These are phyloP conservation scores for Hysterangium stoloniferum DNA, from an alignment of 768 basidiomycete genomes.

Conservation along the genomic window DNA sequence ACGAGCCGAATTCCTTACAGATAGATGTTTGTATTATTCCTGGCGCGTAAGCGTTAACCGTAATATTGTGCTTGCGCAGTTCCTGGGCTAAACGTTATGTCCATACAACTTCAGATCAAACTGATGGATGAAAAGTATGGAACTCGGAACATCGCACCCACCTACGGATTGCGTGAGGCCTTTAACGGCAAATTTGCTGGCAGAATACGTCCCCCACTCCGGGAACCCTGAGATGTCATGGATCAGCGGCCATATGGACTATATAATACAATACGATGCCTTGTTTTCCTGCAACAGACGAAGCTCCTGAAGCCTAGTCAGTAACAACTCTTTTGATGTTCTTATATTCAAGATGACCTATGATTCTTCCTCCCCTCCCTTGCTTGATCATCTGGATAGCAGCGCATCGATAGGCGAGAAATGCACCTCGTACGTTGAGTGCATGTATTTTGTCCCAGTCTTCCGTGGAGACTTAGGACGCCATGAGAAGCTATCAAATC, in stretches of 20 bases:
- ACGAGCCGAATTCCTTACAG: conserved; percentile 5
- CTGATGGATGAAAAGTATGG: background rate
- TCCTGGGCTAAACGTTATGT: conserved; percentile 17
- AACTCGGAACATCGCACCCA: background rate
- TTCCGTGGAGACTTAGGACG: background rate
- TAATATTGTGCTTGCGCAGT: conserved; percentile 21
- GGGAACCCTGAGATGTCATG: conserved; percentile 6
- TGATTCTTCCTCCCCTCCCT: conserved; percentile 11
- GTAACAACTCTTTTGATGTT: conserved; percentile 21
- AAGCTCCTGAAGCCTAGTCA: conserved; percentile 9
- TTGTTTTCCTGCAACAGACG: conserved; percentile 9
- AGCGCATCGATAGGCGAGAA: conserved; percentile 10
- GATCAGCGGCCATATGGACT: background rate
- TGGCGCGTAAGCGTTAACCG: conserved; percentile 9
- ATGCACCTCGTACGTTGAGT: conserved; percentile 32
- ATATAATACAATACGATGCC: background rate
- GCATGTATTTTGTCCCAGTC: conserved; percentile 24
- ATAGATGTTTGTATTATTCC: conserved; percentile 10
- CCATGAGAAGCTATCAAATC: background rate
- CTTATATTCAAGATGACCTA: conserved; percentile 20
- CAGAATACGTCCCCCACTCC: conserved; percentile 15
- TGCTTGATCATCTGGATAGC: conserved; percentile 14
- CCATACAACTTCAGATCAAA: background rate
- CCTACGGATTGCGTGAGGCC: conserved; percentile 21
- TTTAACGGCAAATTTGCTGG: conserved; percentile 19